These are phyloP conservation scores for Cladophialophora chaetospira DNA, from an alignment of 2,329 filamentous ascomycete species.

Conservation along the genomic window DNA sequence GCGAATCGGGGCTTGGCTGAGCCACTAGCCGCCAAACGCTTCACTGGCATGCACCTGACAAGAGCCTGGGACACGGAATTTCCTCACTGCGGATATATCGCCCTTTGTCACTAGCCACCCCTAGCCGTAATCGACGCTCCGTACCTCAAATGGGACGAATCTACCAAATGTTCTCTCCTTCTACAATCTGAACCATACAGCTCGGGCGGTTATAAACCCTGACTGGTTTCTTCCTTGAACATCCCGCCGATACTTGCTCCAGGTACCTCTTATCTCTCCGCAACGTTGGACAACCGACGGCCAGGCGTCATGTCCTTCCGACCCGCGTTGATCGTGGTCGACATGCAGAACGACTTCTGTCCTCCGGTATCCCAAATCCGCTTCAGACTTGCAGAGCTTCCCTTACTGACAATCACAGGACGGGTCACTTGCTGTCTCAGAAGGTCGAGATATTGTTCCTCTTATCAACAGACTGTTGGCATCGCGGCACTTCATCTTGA, in stretches of 20 bases:
- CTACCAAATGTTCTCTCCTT: too few species aligned
- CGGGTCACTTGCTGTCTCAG: slow-evolving; percentile 79
- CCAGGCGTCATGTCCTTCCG: slow-evolving; percentile 39
- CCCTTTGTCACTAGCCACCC: too few species aligned
- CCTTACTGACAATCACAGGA: slow-evolving; percentile 53
- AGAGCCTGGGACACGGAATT: not conserved
- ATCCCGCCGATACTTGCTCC: too few species aligned
- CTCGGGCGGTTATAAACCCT: too few species aligned
- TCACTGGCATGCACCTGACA: not conserved
- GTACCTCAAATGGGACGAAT: too few species aligned
- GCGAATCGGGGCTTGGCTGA: slow-evolving; percentile 28
- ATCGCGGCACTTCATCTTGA: slow-evolving; percentile 67
- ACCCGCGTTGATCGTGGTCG: slow-evolving; percentile 72
- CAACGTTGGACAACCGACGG: not conserved
- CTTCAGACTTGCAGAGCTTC: not conserved
- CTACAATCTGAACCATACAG: too few species aligned
- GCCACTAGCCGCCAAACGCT: not conserved
- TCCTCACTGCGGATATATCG: too few species aligned
- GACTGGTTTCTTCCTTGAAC: too few species aligned
- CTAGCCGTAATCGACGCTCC: too few species aligned
- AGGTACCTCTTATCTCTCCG: not conserved
- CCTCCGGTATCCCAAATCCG: slow-evolving; percentile 70
- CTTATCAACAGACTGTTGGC: slow-evolving; percentile 73
- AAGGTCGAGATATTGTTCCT: slow-evolving; percentile 69
- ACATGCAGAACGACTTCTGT: slow-evolving; percentile 94